These are phyloP conservation scores for Fraxinus xanthoxyloides DNA, from an alignment of 305 asterid genomes.

Conservation along the genomic window DNA sequence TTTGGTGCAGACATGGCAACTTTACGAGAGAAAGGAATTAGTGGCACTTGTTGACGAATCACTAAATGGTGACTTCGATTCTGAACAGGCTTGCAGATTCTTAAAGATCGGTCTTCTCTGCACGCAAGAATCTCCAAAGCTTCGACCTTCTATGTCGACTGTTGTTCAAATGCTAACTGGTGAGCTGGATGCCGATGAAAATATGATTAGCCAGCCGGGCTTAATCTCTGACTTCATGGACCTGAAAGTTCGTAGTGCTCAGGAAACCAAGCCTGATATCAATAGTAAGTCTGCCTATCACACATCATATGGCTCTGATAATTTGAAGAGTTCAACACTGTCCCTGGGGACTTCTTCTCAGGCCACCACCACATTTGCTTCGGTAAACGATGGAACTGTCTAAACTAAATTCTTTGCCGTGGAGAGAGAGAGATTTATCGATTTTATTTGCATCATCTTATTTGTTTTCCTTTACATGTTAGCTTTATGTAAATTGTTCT, in stretches of 20 bases:
- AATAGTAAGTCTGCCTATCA: constrained; percentile 29
- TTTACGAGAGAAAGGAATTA: constrained; percentile 60
- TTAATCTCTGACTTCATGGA: constrained; percentile 86
- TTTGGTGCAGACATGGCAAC: constrained; percentile 72
- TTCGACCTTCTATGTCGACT: constrained; percentile 84
- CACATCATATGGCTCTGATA: constrained; percentile 60
- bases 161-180: constrained; percentile 77
- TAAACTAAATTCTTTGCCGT: constrained; percentile 21
- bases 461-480: neutral
- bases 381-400: constrained; percentile 44
- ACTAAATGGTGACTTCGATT: constrained; percentile 64
- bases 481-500: neutral
- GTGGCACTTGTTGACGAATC: constrained; percentile 62
- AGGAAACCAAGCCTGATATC: constrained; percentile 35
- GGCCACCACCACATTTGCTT: constrained; percentile 60
- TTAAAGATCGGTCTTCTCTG: constrained; percentile 84
- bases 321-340: constrained; percentile 34
- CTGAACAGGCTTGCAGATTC: constrained; percentile 77
- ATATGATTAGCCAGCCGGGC: constrained; percentile 36
- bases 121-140: constrained; percentile 84
- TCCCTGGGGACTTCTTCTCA: constrained; percentile 54
- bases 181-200: constrained; percentile 39
- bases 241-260: constrained; percentile 53
- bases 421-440: constrained; percentile 12
- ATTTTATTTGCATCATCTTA: constrained; percentile 7